A percentile compares a stretch with the other conserved stretches of the same genome.
These are phyloP conservation scores for Thinopyrum obtusiflorum DNA, from an alignment of 202 grass and related monocot species.

Conservation along the genomic window DNA sequence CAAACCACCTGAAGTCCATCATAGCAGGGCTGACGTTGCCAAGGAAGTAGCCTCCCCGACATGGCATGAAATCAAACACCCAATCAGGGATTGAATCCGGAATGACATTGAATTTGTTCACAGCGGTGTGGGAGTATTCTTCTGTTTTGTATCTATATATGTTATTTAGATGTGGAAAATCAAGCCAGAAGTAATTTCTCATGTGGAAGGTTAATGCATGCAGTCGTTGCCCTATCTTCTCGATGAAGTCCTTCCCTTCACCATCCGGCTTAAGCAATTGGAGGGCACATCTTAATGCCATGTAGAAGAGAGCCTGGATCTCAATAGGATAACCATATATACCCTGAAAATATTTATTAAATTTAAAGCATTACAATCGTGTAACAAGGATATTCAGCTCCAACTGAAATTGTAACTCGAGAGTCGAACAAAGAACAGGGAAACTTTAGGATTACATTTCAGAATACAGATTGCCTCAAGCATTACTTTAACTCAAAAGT, in stretches of 20 bases:
- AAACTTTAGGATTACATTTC: slow-evolving; percentile 15
- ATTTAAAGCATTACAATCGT: not conserved
- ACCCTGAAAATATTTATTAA: slow-evolving; percentile 50
- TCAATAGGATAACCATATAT: slow-evolving; percentile 97
- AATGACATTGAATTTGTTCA: slow-evolving; percentile 98
- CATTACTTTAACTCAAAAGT: not conserved
- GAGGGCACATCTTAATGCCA: slow-evolving; percentile 81
- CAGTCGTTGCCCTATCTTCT: slow-evolving; percentile 78
- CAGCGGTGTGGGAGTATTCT: slow-evolving; percentile 91
- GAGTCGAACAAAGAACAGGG: not conserved
- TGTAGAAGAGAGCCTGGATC: slow-evolving; percentile 94
- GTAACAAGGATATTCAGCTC: not conserved
- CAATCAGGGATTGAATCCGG: slow-evolving; percentile 93
- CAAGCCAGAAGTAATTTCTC: slow-evolving; percentile 96
- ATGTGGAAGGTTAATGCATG: slow-evolving; percentile 91
- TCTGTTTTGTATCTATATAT: slow-evolving; percentile 98
- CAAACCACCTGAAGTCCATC: slow-evolving; percentile 97
- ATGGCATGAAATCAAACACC: slow-evolving; percentile 96
- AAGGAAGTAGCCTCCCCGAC: slow-evolving; percentile 79
- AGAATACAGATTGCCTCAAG: not conserved
- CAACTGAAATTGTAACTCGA: not conserved
- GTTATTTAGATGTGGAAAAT: slow-evolving; percentile 79
- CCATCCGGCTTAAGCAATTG: slow-evolving; percentile 79
- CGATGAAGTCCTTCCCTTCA: slow-evolving; percentile 79
- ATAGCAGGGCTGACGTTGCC: slow-evolving; percentile 89